These are phyloP conservation scores for Nakazawaea sp. DNA, from an alignment of 805 yeast genomes.

Conservation along the genomic window DNA sequence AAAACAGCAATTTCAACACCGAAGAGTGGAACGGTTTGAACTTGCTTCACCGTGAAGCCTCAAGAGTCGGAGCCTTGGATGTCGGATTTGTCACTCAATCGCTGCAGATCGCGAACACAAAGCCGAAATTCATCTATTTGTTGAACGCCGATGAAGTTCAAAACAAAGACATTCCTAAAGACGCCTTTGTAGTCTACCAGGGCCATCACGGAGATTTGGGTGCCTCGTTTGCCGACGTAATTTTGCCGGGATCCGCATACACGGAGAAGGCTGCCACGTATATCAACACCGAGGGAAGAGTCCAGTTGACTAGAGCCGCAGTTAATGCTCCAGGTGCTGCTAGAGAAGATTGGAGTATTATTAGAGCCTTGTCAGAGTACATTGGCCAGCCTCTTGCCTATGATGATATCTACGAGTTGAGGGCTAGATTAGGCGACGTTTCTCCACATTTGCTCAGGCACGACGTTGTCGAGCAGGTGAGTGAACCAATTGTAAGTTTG, in stretches of 20 bases:
- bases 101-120: constrained; percentile 37
- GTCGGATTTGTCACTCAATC: constrained; percentile 60
- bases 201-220: constrained; percentile 92
- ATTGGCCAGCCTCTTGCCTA: constrained; percentile 66
- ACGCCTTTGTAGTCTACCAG: constrained; percentile 83
- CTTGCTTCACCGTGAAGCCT: constrained; percentile 76
- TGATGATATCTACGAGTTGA: constrained; percentile 62
- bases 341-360: constrained; percentile 86
- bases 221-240: constrained; percentile 82
- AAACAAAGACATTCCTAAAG: constrained; percentile 65
- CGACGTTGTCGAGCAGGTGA: constrained; percentile 66
- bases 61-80: constrained; percentile 84
- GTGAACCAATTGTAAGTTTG: constrained; percentile 45
- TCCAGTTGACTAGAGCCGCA: constrained; percentile 81
- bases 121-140: constrained; percentile 71
- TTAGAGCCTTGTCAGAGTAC: constrained; percentile 78
- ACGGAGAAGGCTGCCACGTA: constrained; percentile 82
- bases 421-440: constrained; percentile 63
- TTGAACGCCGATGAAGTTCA: constrained; percentile 80
- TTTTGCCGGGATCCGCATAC: constrained; percentile 83
- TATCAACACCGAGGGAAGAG: constrained; percentile 87
- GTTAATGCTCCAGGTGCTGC: constrained; percentile 84
- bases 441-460: constrained; percentile 78
- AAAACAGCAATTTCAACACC: constrained; percentile 52
- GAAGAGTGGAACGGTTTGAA: constrained; percentile 79